These are phyloP conservation scores for Ocimum tenuiflorum DNA, from an alignment of 257 asterid genomes.

Conservation along the genomic window DNA sequence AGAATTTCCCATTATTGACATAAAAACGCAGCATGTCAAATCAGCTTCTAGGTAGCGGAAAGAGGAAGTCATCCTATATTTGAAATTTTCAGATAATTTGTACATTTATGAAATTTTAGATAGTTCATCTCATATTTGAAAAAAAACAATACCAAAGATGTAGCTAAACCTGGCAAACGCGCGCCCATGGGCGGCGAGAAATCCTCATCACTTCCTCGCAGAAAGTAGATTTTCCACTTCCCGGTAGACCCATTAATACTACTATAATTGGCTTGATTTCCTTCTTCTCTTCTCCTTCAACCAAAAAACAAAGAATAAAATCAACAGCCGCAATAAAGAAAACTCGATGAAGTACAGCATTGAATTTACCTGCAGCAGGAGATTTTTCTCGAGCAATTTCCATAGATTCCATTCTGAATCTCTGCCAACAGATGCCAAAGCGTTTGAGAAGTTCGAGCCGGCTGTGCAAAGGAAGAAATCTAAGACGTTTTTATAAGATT, in stretches of 20 bases:
- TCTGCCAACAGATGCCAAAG: background rate
- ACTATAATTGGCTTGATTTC: constrained; percentile 32
- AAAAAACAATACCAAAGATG: too few species aligned
- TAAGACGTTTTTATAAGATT: too few species aligned
- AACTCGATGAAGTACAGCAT: background rate
- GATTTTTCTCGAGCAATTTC: constrained; percentile 42
- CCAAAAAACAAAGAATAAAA: background rate
- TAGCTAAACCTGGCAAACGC: constrained; percentile 75
- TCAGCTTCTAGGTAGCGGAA: too few species aligned
- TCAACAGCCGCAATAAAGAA: background rate
- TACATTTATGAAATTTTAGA: too few species aligned
- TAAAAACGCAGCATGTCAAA: too few species aligned
- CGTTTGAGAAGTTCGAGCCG: constrained; percentile 2
- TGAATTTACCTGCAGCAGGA: constrained; percentile 29
- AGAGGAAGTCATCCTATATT: too few species aligned
- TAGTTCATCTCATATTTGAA: too few species aligned
- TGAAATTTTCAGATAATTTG: too few species aligned
- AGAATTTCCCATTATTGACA: too few species aligned
- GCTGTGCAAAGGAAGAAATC: background rate
- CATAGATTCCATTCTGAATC: constrained; percentile 38
- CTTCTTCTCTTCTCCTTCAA: constrained; percentile 32
- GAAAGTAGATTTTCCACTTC: constrained; percentile 91
- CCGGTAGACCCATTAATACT: constrained; percentile 77
- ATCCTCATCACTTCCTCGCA: constrained; percentile 57
- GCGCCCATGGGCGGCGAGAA: constrained; percentile 66